These are phyloP conservation scores for Leccinum griseonigrum DNA, from an alignment of 1,284 basidiomycete species.

Conservation along the genomic window DNA sequence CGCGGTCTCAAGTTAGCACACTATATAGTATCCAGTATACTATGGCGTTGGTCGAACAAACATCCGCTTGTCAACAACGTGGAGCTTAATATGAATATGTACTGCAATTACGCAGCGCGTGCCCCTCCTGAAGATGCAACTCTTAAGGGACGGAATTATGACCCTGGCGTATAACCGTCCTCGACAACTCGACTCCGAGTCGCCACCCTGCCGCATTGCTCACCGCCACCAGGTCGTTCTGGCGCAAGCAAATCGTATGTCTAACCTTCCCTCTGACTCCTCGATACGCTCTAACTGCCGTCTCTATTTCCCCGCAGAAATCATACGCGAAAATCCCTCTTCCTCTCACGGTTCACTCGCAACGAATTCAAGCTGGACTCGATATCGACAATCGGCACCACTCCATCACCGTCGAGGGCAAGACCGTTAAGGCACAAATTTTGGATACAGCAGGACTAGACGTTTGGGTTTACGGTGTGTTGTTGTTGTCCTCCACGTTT, in stretches of 20 bases:
- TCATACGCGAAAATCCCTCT: slow-evolving; percentile 16
- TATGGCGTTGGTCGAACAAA: too few relatives aligned
- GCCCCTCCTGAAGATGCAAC: too few relatives aligned
- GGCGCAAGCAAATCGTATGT: slow-evolving; percentile 96
- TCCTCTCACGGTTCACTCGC: slow-evolving; percentile 91
- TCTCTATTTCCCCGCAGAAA: slow-evolving; percentile 18
- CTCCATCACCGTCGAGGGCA: slow-evolving; percentile 91
- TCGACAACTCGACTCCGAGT: too few relatives aligned
- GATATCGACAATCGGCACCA: slow-evolving; percentile 65
- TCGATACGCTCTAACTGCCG: neutral
- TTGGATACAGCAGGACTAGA: slow-evolving; percentile 93
- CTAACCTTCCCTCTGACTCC: neutral
- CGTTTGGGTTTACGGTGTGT: slow-evolving; percentile 36
- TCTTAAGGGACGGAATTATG: too few relatives aligned
- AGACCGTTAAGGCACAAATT: slow-evolving; percentile 98
- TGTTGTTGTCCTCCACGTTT: neutral
- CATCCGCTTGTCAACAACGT: too few relatives aligned
- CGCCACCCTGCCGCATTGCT: too few relatives aligned
- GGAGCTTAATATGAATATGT: too few relatives aligned
- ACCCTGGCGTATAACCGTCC: too few relatives aligned
- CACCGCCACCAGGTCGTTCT: slow-evolving; percentile 40
- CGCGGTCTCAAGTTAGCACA: too few relatives aligned
- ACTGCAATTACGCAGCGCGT: too few relatives aligned
- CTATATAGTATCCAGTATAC: too few relatives aligned
- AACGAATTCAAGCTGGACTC: slow-evolving; percentile 91